Evolutionary conservation across 306 rosid species (phyloP).

Genomic region (Citrullus amarus): DNA sequence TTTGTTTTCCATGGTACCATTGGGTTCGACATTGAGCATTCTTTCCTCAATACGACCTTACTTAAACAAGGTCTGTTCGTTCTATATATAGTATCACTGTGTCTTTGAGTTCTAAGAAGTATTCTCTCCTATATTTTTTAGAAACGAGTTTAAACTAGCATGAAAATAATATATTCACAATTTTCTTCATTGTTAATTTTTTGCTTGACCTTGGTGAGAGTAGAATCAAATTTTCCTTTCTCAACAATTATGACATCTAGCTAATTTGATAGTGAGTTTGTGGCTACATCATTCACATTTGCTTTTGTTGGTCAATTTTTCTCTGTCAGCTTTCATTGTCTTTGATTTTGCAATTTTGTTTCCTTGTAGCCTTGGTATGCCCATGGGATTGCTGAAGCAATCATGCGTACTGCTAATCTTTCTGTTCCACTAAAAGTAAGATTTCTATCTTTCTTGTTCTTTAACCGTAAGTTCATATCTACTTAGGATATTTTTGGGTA

Average conservation of each 20-base stretch:
- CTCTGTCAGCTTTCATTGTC: background rate
- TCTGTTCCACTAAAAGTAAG: slow-evolving; percentile 93
- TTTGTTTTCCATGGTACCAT: background rate
- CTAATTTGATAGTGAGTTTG: background rate
- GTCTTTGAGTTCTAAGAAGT: background rate
- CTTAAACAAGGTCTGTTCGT: background rate
- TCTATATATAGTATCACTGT: background rate
- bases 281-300: background rate
- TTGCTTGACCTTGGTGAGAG: background rate
- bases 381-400: slow-evolving; percentile 93
- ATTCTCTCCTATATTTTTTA: background rate
- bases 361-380: slow-evolving; percentile 92
- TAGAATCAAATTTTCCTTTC: background rate
- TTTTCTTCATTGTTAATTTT: background rate
- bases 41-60: background rate
- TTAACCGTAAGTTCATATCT: background rate
- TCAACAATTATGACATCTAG: background rate
- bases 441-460: background rate
- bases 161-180: background rate
- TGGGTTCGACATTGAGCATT: background rate
- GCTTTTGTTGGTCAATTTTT: background rate
- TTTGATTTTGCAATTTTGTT: slow-evolving; percentile 8
- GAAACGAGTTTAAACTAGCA: background rate
- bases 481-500: background rate
- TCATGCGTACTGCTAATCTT: slow-evolving; percentile 93